These are phyloP conservation scores for Nakazawaea molendinolei DNA, from an alignment of 805 yeast genomes.

Conservation along the genomic window DNA sequence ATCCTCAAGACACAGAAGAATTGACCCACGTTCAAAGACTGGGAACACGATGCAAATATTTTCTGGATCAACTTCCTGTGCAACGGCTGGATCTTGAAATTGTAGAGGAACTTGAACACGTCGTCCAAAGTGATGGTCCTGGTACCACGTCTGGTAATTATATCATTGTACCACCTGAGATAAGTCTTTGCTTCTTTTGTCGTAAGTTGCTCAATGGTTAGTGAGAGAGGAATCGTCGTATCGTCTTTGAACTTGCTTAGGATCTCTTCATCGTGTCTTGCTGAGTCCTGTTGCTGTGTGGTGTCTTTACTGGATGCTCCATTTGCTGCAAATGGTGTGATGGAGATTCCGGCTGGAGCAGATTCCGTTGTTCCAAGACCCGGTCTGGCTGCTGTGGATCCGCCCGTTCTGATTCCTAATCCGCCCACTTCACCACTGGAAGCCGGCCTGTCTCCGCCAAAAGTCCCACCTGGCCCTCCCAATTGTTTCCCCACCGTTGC, in stretches of 20 bases:
- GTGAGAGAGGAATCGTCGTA: constrained; percentile 48
- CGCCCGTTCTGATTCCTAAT: no score
- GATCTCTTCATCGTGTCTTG: constrained; percentile 2
- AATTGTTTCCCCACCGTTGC: no score
- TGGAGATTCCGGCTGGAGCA: no score
- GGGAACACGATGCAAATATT: constrained; percentile 44
- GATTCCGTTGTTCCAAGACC: no score
- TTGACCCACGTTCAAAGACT: constrained; percentile 76
- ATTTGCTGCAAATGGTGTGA: no score
- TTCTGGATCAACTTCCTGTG: constrained; percentile 44
- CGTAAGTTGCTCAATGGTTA: constrained; percentile 63
- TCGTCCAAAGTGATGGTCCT: constrained; percentile 66
- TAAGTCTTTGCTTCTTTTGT: constrained; percentile 78
- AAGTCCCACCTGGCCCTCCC: no score
- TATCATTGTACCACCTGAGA: constrained; percentile 88
- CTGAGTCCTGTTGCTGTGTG: no score
- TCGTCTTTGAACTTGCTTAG: constrained; percentile 23
- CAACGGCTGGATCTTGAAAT: constrained; percentile 57
- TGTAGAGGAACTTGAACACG: constrained; percentile 69
- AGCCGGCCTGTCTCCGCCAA: no score
- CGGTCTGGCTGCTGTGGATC: no score
- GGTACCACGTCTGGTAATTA: constrained; percentile 63
- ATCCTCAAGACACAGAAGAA: constrained; percentile 84
- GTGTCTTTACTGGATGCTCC: no score
- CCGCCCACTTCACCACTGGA: no score